Evolutionary conservation across 805 yeast species (phyloP).

Genomic region (Teunomyces lycoperdinae): DNA sequence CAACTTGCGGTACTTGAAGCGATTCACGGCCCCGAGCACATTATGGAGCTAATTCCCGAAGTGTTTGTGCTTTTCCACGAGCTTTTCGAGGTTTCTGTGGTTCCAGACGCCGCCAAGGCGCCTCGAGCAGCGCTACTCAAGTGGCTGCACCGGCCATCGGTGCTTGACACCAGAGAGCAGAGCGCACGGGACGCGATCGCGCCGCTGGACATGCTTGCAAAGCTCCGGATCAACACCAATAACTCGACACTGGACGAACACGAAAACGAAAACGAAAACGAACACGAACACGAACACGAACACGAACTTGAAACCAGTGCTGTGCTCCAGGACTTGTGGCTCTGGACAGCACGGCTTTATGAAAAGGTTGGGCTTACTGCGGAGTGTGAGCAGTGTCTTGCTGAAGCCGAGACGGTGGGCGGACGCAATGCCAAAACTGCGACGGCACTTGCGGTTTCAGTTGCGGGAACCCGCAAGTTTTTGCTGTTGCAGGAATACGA

Average conservation of each 20-base stretch:
- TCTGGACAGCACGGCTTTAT: constrained; percentile 68
- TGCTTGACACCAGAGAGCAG: constrained; percentile 23
- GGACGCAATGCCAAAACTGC: constrained; percentile 48
- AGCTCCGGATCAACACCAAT: not conserved
- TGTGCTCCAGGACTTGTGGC: constrained; percentile 64
- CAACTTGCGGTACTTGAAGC: constrained; percentile 69
- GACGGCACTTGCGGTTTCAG: constrained; percentile 47
- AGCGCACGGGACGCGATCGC: not conserved
- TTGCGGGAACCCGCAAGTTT: constrained; percentile 40
- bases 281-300: not conserved
- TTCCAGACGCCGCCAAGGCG: no score
- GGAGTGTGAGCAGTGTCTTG: constrained; percentile 70
- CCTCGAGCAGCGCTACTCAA: constrained; percentile 3
- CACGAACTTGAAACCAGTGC: not conserved
- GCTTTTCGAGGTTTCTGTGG: constrained; percentile 36
- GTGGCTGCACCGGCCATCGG: constrained; percentile 43
- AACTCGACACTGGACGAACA: not conserved
- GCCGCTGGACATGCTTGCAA: not conserved
- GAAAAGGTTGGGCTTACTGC: constrained; percentile 48
- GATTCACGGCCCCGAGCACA: constrained; percentile 51
- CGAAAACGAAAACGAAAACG: not conserved
- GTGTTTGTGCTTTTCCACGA: constrained; percentile 57
- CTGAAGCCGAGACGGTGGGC: constrained; percentile 60
- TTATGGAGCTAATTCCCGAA: constrained; percentile 64
- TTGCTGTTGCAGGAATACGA: constrained; percentile 65